phyloP scores from a whole-genome alignment of 2,329 filamentous ascomycete species.

The Fusarium metavorans region DNA sequence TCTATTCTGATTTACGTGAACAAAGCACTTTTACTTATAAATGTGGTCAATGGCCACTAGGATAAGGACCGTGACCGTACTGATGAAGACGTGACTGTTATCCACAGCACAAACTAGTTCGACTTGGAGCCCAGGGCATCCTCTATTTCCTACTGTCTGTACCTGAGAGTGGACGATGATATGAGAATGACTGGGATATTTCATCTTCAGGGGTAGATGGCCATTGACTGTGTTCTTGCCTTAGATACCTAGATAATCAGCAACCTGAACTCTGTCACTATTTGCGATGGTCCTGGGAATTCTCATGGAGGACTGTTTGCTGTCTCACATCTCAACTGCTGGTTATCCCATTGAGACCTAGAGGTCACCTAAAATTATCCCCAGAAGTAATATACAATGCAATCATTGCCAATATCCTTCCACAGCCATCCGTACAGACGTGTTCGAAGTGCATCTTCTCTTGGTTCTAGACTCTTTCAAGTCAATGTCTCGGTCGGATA shows the following conservation, averaged over 20 bases:
- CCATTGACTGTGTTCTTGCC: background rate
- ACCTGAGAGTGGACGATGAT: background rate
- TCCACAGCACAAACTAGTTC: background rate
- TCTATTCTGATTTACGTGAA: background rate
- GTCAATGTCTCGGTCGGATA: slow-evolving; percentile 28
- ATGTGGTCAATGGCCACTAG: background rate
- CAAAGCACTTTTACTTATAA: background rate
- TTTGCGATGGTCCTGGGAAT: too few relatives aligned
- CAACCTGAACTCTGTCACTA: background rate
- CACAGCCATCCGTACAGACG: background rate
- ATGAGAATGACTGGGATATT: background rate
- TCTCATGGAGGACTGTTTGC: background rate
- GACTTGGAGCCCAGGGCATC: background rate
- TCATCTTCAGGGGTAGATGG: background rate
- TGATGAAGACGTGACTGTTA: background rate
- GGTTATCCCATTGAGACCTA: background rate
- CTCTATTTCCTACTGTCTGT: background rate
- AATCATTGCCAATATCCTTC: background rate
- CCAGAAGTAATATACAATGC: background rate
- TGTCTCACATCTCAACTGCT: background rate
- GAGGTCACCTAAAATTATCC: background rate
- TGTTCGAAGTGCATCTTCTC: background rate
- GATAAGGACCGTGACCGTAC: background rate
- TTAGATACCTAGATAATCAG: background rate
- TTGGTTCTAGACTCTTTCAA: background rate